phyloP scores from a whole-genome alignment of 75 land plant genomes.

The Cupressus sempervirens region DNA sequence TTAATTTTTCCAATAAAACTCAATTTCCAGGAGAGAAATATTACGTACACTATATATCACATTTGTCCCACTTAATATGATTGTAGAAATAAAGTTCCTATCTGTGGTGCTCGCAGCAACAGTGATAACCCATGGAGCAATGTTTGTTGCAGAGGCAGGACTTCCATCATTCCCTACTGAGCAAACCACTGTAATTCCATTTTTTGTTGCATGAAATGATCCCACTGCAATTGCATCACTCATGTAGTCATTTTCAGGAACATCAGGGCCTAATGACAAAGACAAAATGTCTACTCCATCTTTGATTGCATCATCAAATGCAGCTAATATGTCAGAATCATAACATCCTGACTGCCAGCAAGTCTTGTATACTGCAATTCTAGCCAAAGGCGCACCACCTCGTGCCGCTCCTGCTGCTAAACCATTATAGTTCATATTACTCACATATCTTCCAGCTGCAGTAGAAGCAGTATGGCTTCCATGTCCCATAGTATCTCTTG shows the following conservation, averaged over 20 bases:
- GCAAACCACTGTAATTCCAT: slow-evolving; percentile 54
- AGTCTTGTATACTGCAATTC: slow-evolving; percentile 79
- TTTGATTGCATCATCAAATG: slow-evolving; percentile 82
- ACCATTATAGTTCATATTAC: slow-evolving; percentile 50
- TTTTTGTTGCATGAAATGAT: slow-evolving; percentile 62
- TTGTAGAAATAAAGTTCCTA: slow-evolving; percentile 30
- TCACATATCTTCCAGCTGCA: slow-evolving; percentile 62
- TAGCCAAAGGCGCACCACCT: slow-evolving; percentile 78
- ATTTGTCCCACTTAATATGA: slow-evolving; percentile 1
- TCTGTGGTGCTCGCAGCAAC: slow-evolving; percentile 74
- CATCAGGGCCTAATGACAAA: slow-evolving; percentile 62
- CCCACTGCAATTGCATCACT: slow-evolving; percentile 73
- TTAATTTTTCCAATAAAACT: not conserved
- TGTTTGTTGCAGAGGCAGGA: slow-evolving; percentile 54
- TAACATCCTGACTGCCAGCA: slow-evolving; percentile 79
- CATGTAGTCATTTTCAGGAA: slow-evolving; percentile 62
- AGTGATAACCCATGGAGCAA: slow-evolving; percentile 80
- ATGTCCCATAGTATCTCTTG: slow-evolving; percentile 75
- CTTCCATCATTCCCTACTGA: slow-evolving; percentile 74
- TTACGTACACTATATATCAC: not conserved
- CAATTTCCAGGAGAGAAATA: not conserved
- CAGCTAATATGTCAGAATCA: slow-evolving; percentile 75
- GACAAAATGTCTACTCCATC: slow-evolving; percentile 87
- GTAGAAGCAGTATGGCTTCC: slow-evolving; percentile 81
- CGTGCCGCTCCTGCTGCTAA: slow-evolving; percentile 64